Evolutionary conservation across 495 filamentous ascomycete genomes (phyloP), one percentile per base, ranked within the genome.

Genomic region (Penicillium roqueforti): DNA sequence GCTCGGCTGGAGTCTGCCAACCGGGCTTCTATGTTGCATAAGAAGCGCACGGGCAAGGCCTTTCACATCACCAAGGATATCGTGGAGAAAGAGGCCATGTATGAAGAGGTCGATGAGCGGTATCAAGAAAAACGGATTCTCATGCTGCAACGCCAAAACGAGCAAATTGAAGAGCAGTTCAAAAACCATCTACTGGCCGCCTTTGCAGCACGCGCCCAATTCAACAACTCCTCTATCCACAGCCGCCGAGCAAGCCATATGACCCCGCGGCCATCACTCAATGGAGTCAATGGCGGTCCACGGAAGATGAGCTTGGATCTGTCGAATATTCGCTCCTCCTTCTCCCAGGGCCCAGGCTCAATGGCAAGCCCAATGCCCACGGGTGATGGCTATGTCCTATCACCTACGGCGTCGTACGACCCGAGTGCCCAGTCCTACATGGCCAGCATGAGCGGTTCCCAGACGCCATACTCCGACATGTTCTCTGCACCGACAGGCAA

Each of bases 81-180:
- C 69, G 93, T 97, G 9, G 70, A 88, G 54, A 90, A 88, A 61
- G 92, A 96, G 68, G 91, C 93, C 70, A 95, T 96, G 91, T 97
- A 97, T 67, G 92, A 96, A 66, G 92, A 97, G 68, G 87, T 96
- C 64, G 92, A 97, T 34, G 90, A 95, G 45, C 72, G 72, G 20
- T 76, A 74, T 43, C 70, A 73, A 50, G 73, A 74, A 51, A 77
- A 75, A 49, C 67, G 72, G 28, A 70, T 72, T 25, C 68, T 66
- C 22, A 71, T 75, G 63, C 60, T 77, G 48, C 69, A 75, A 34
- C 68, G 67, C 14, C 73, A 76, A 57, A 74, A 68, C 55, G 61
- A 68, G 61, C 68, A 74, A 57, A 66, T 77, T 26, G 66, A 76
- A 54, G 64, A 70, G 37, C 66, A 74, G 23, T 73, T 76, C 55